Percentiles rank a stretch among this genome's conserved stretches.
phyloP scores from a whole-genome alignment of 176 grass and related monocot species.

The Lolium multiflorum region DNA sequence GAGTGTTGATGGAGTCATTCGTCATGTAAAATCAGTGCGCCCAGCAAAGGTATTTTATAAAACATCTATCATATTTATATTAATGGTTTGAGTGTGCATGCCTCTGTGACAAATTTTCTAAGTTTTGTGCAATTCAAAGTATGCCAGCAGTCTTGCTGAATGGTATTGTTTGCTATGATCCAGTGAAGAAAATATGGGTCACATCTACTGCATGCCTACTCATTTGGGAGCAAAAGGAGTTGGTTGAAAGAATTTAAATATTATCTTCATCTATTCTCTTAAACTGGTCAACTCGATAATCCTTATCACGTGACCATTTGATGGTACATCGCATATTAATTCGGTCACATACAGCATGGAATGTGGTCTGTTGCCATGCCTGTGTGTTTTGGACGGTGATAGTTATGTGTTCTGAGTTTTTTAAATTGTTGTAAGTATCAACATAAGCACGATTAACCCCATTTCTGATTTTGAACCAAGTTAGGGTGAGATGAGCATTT shows the following conservation, averaged over 20 bases:
- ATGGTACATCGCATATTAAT: background rate
- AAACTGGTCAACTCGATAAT: background rate
- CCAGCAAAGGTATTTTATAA: constrained; percentile 1
- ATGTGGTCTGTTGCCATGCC: constrained; percentile 6
- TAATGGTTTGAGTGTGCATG: constrained; percentile 19
- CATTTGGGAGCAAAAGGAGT: background rate
- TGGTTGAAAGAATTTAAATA: background rate
- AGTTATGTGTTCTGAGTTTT: background rate
- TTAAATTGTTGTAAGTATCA: background rate
- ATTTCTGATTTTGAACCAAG: background rate
- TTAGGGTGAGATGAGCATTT: background rate
- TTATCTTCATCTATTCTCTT: background rate
- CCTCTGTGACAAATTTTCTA: background rate
- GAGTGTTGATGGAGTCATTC: constrained; percentile 50
- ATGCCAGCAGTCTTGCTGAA: background rate
- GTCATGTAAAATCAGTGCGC: constrained; percentile 32
- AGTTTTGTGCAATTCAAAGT: constrained; percentile 22
- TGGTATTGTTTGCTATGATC: constrained; percentile 8
- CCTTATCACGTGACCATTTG: background rate
- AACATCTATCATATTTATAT: constrained; percentile 20
- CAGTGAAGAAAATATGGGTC: constrained; percentile 4
- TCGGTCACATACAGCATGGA: background rate
- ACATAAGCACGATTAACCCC: constrained; percentile 2
- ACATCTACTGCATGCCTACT: background rate
- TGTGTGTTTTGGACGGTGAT: background rate